A percentile compares a stretch with the other conserved stretches of the same genome.
phyloP scores from a whole-genome alignment of 1,284 basidiomycete species.

The Pisolithus thermaeus region DNA sequence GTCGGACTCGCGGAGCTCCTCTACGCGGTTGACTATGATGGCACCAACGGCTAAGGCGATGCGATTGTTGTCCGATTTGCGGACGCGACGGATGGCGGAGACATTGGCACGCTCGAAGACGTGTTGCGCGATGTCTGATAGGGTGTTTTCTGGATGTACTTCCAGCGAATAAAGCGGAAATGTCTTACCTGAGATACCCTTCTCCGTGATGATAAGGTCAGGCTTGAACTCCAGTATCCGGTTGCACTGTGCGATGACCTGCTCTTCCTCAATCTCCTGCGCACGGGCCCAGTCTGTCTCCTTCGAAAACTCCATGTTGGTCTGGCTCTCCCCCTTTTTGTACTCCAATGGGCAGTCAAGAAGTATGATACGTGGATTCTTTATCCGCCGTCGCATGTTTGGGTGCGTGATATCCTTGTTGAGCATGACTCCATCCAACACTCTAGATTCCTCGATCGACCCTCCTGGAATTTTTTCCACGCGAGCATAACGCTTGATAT shows the following conservation, averaged over 20 bases:
- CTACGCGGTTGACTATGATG: slow-evolving; percentile 95
- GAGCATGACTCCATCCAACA: slow-evolving; percentile 90
- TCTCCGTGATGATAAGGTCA: slow-evolving; percentile 94
- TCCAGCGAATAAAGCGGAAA: neutral
- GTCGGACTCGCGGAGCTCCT: slow-evolving; percentile 90
- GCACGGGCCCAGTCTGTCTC: slow-evolving; percentile 93
- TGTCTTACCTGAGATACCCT: slow-evolving; percentile 85
- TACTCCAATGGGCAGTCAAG: slow-evolving; percentile 98
- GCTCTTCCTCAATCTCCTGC: slow-evolving; percentile 96
- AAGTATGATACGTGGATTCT: slow-evolving; percentile 85
- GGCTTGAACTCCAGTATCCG: slow-evolving; percentile 93
- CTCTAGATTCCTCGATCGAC: slow-evolving; percentile 90
- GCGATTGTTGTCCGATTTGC: slow-evolving; percentile 98
- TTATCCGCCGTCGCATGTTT: slow-evolving; percentile 90
- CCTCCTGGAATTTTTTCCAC: slow-evolving; percentile 98
- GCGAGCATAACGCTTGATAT: slow-evolving; percentile 96
- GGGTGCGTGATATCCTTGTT: slow-evolving; percentile 99
- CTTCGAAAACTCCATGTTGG: slow-evolving; percentile 97
- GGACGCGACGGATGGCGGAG: slow-evolving; percentile 88
- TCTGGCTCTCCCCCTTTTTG: slow-evolving; percentile 98
- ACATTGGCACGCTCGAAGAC: slow-evolving; percentile 87
- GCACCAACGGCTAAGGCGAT: slow-evolving; percentile 95
- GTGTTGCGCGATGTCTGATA: slow-evolving; percentile 89
- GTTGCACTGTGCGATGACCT: slow-evolving; percentile 86
- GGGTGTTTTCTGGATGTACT: neutral